These are phyloP conservation scores for Hyphopichia burtonii DNA, from an alignment of 1,139 yeast species.

Conservation along the genomic window DNA sequence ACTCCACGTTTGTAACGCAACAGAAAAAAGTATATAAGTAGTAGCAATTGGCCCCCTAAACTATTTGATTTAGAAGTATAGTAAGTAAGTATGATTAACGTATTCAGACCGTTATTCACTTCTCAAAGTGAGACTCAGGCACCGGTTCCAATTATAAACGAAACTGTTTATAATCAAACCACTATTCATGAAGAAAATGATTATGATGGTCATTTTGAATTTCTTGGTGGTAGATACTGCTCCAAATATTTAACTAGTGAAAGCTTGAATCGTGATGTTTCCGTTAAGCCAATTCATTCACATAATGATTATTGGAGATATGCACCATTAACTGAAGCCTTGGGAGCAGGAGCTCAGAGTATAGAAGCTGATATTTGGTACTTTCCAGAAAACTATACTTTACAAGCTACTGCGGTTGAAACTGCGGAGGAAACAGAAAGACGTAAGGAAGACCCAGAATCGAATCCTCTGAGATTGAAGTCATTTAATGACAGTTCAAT, in stretches of 20 bases:
- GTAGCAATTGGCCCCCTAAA: too few species aligned
- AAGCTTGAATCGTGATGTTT: constrained; percentile 48
- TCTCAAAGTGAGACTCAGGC: not conserved
- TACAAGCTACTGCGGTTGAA: constrained; percentile 21
- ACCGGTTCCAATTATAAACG: not conserved
- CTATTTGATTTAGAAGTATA: too few species aligned
- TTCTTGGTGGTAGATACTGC: not conserved
- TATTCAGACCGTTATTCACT: constrained; percentile 2
- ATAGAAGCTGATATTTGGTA: constrained; percentile 76
- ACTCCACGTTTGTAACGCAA: too few species aligned
- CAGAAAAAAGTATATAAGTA: too few species aligned
- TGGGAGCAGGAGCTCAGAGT: constrained; percentile 56
- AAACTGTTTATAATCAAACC: not conserved
- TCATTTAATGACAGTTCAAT: constrained; percentile 35
- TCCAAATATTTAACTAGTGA: constrained; percentile 18
- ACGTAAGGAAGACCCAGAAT: not conserved
- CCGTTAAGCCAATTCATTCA: constrained; percentile 57
- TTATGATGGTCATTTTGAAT: not conserved
- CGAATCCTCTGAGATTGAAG: constrained; percentile 8
- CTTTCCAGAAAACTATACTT: constrained; percentile 28
- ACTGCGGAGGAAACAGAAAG: constrained; percentile 10
- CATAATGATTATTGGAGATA: constrained; percentile 78
- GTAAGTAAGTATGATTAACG: constrained; percentile 4
- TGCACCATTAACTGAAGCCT: constrained; percentile 61
- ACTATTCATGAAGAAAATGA: not conserved